Conservation (phyloP, 1,284 basidiomycete genomes). For the Trametes sp. region DNA sequence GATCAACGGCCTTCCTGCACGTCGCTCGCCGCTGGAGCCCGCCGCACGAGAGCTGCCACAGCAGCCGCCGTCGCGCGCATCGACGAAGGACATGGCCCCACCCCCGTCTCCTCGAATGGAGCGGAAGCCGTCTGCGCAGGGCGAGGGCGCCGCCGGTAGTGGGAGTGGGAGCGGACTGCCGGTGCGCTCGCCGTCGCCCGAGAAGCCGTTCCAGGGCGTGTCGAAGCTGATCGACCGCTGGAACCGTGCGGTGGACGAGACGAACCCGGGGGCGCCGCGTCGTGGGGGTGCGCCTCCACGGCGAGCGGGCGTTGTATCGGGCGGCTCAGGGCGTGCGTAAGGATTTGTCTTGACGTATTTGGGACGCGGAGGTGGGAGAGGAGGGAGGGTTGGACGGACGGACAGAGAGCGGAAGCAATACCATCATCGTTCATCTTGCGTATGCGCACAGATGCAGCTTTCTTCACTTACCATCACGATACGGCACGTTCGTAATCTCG, state of each 20-base stretch:
- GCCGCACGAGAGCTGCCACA: slow-evolving; percentile 15
- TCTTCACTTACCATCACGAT: slow-evolving; percentile 3
- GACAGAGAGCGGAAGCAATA: slow-evolving; percentile 8
- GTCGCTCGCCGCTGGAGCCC: slow-evolving; percentile 37
- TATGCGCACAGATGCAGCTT: slow-evolving; percentile 5
- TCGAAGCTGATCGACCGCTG: slow-evolving; percentile 84
- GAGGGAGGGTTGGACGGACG: neutral
- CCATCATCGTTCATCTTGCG: neutral
- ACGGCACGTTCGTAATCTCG: slow-evolving; percentile 12
- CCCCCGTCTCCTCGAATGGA: slow-evolving; percentile 28
- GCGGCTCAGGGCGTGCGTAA: slow-evolving; percentile 26
- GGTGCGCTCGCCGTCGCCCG: slow-evolving; percentile 65
- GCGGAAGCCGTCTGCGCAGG: slow-evolving; percentile 31
- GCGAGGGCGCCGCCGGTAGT: slow-evolving; percentile 34
- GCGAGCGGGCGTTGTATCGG: slow-evolving; percentile 31
- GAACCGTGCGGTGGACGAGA: slow-evolving; percentile 79
- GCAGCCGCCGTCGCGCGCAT: slow-evolving; percentile 27
- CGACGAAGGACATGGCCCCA: slow-evolving; percentile 17
- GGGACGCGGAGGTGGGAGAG: neutral
- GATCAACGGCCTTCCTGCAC: slow-evolving; percentile 33
- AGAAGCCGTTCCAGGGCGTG: slow-evolving; percentile 80
- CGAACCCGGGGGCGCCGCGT: slow-evolving; percentile 43
- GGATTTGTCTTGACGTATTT: neutral
- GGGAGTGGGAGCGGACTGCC: too few species aligned
- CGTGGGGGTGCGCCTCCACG: slow-evolving; percentile 28